Base-by-base conservation (phyloP, 192 early-diverging fungal genomes). In the Backusella circina region DNA sequence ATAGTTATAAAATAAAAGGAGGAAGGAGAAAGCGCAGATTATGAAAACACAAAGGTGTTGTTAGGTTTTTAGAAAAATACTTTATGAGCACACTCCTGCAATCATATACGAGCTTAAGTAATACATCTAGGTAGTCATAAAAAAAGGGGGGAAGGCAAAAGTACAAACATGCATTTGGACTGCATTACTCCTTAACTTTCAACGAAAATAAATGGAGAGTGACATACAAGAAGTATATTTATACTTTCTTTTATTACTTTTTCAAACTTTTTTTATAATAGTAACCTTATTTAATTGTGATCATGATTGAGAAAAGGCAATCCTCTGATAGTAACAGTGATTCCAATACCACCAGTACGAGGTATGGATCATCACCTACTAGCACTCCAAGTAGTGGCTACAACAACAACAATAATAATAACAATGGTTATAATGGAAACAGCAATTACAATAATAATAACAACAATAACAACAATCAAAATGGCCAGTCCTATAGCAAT, bases 181-280 rank as follows among this genome's bases (percentile, higher is more conserved):
- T 67, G 66, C 66, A n/a, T 67, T 35, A 67, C 66, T 67, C 66
- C 66, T 67, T 33, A 67, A 33, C 32, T 68, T 23, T 26, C 33
- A 68, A 23, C 33, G 36, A 37, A 36, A 35, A 68, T 37, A 38
- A 68, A 68, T 31, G 36, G 33, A 21, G 33, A 35, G 32, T 23
- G 32, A 38, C 32, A 23, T 26, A 38, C 36, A 68, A 26, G 33
- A 68, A 68, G 33, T 9, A 36, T 3, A 38, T 67, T 35, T 21
- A 21, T 67, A 21, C n/a, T 36, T 23, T 68, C n/a, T 68, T 33
- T 21, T 35, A 36, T 36, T 36, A 7, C n/a, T 68, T 68, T 68
- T 65, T 68, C 18, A 35, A 35, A 36, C 16, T 5, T 33, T 37
- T 36, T 68, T 36, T 38, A 35, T 23, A 36, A 37, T 36, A 36